Conservation (phyloP, 2,329 filamentous ascomycete genomes). For the Xylaria multiplex region DNA sequence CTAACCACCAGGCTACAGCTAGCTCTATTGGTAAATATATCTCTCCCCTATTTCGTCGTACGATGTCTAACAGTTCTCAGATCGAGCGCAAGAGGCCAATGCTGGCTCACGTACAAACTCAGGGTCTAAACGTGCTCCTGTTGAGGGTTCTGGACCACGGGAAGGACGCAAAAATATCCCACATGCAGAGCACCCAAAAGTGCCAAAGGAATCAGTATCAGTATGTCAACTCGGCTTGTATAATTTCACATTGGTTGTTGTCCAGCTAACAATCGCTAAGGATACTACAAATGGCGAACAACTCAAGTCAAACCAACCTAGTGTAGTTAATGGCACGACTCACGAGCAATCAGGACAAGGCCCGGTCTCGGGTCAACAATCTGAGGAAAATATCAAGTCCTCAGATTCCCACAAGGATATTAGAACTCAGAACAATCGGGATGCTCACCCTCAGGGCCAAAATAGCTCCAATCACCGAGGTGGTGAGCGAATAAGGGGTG, state of each 20-base stretch:
- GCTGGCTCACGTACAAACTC: slow-evolving; percentile 50
- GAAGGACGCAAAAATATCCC: slow-evolving; percentile 59
- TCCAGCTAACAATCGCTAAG: slow-evolving; percentile 26
- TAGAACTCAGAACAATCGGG: slow-evolving; percentile 37
- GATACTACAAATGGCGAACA: slow-evolving; percentile 37
- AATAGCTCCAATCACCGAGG: slow-evolving; percentile 46
- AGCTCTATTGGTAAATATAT: slow-evolving; percentile 39
- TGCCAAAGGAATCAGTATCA: slow-evolving; percentile 48
- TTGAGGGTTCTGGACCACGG: slow-evolving; percentile 54
- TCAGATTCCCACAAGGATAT: slow-evolving; percentile 41
- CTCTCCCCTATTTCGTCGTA: background rate
- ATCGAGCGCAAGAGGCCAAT: slow-evolving; percentile 41
- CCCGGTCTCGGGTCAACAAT: slow-evolving; percentile 33
- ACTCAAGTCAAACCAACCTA: slow-evolving; percentile 37
- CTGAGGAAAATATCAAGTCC: slow-evolving; percentile 39
- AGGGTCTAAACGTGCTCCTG: slow-evolving; percentile 57
- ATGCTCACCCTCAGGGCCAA: slow-evolving; percentile 40
- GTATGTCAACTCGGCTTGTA: slow-evolving; percentile 17
- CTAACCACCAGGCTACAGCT: slow-evolving; percentile 37
- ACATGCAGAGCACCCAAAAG: slow-evolving; percentile 56
- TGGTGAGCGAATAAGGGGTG: slow-evolving; percentile 56
- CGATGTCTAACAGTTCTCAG: slow-evolving; percentile 38
- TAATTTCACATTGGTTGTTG: background rate
- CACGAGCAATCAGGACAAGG: slow-evolving; percentile 34
- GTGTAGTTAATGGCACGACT: slow-evolving; percentile 34